Evolutionary conservation across 2,329 filamentous ascomycete species (phyloP), one percentile per base, ranked within the genome.

Genomic region (Simplicillium sp.): DNA sequence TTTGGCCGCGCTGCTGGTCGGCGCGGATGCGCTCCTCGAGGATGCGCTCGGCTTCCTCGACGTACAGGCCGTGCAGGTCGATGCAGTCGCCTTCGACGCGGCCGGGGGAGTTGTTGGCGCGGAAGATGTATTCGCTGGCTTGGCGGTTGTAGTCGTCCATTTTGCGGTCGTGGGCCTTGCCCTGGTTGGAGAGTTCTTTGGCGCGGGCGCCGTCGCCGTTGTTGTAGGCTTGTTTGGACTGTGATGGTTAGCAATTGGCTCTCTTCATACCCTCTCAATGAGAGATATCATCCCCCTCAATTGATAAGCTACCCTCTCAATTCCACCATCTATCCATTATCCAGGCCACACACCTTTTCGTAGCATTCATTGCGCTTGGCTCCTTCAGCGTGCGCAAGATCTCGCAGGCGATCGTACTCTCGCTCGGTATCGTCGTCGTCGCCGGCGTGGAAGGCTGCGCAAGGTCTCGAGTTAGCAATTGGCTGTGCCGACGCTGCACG

Each of bases 11-110:
- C 40, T 73, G 61, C 57, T 79, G 77, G 44, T 88, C 88, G 50
- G 85, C 81, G 50, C 78, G 77, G 55, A 98, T 94, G 50, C 92
- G 75, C 62, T 86, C 73, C 65, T 90, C 86, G 16, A 97, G 69
- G 43, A 96, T 92, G 48, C 87, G 77, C 68, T 95, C 88, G 5
- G 92, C 92, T 67, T 97, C 92, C 59, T 95, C 87, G 44, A 95
- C 89, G 54, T 84, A 96, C 57, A 94, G 84, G 3, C 92, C 92
- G 61, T 98, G 92, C 37, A 98, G 71, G 64, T 98, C 92, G 52
- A 98, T 89, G 8, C 84, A 87, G 62, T 97, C 90, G 33, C 70
- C 70, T 13, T 77, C 73, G 9, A 94, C 83, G 46, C 83, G 79
- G 14, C 79, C 85, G 3, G 70, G 61, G 15, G 85, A 81, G 59